A percentile compares a stretch with the other conserved stretches of the same genome.
Conservation (phyloP, 1,139 yeast species). For the Lodderomyces margitis region DNA sequence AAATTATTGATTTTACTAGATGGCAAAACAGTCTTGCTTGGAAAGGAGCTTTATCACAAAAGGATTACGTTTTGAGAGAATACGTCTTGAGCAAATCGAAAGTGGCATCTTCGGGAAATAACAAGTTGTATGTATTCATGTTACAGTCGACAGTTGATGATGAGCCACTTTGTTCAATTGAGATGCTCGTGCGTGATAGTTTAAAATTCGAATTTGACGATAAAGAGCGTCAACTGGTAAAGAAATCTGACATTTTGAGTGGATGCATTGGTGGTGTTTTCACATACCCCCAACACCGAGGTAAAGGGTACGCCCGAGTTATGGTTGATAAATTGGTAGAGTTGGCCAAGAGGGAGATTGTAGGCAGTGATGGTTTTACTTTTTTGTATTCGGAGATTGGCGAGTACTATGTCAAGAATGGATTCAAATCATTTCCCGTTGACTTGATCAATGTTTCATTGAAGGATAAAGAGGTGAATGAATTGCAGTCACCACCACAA, state of each 20-base stretch:
- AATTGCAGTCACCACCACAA: no score
- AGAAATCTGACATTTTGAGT: slow-evolving; percentile 29
- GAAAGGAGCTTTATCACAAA: slow-evolving; percentile 46
- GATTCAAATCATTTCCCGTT: slow-evolving; percentile 53
- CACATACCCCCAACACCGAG: slow-evolving; percentile 56
- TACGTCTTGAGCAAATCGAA: slow-evolving; percentile 37
- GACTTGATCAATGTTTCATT: slow-evolving; percentile 29
- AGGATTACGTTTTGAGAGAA: slow-evolving; percentile 55
- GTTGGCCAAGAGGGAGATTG: slow-evolving; percentile 17
- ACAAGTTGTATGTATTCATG: slow-evolving; percentile 30
- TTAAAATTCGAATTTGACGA: slow-evolving; percentile 23
- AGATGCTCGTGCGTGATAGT: slow-evolving; percentile 34
- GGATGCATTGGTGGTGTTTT: slow-evolving; percentile 67
- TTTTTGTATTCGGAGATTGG: slow-evolving; percentile 74
- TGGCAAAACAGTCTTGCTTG: slow-evolving; percentile 50
- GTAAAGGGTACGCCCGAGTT: slow-evolving; percentile 60
- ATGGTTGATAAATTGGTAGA: slow-evolving; percentile 54
- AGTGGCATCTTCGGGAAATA: slow-evolving; percentile 17
- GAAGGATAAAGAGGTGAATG: not conserved
- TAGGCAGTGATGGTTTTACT: slow-evolving; percentile 42
- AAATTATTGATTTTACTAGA: slow-evolving; percentile 48
- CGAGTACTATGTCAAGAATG: slow-evolving; percentile 58
- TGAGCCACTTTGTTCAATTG: slow-evolving; percentile 33
- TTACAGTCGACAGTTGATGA: slow-evolving; percentile 24
- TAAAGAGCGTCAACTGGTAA: slow-evolving; percentile 19